Conservation (phyloP, 495 filamentous ascomycete genomes). For the Thermothielavioides terrestris region DNA sequence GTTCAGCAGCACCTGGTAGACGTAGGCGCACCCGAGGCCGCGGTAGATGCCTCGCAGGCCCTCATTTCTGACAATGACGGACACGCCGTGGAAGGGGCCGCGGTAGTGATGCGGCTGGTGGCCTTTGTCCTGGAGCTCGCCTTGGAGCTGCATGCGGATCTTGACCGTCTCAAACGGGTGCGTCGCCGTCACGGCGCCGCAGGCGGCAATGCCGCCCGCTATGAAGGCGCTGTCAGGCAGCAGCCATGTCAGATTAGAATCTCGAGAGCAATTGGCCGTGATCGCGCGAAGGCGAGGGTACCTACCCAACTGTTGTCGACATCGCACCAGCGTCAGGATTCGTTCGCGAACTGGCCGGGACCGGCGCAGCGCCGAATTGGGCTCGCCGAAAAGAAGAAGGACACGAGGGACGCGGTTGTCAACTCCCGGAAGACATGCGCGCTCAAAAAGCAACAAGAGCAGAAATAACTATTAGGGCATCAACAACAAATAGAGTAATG, state of each 20-base stretch:
- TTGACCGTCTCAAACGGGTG: slow-evolving; percentile 99
- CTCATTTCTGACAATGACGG: slow-evolving; percentile 87
- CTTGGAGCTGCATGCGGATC: slow-evolving; percentile 95
- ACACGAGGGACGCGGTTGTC: neutral
- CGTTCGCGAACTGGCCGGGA: neutral
- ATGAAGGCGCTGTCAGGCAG: slow-evolving; percentile 61
- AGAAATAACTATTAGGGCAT: too few species aligned
- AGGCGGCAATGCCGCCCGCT: slow-evolving; percentile 91
- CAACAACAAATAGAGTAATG: neutral
- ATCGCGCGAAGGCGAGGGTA: neutral
- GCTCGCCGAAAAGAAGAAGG: too few species aligned
- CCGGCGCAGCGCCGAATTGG: neutral
- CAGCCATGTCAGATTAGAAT: slow-evolving; percentile 15
- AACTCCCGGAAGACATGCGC: neutral
- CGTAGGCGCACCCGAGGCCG: slow-evolving; percentile 85
- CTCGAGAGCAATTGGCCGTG: neutral
- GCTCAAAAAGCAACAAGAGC: neutral
- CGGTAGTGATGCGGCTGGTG: slow-evolving; percentile 79
- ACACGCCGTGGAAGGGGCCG: slow-evolving; percentile 86
- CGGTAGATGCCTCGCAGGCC: slow-evolving; percentile 78
- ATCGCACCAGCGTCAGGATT: slow-evolving; percentile 17
- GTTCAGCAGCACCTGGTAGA: slow-evolving; percentile 95
- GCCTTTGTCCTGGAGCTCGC: slow-evolving; percentile 81
- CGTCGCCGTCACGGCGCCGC: slow-evolving; percentile 93
- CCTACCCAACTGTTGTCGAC: slow-evolving; percentile 42